Conservation (phyloP, 1,284 basidiomycete species). For the Trichosporon coremiiforme region DNA sequence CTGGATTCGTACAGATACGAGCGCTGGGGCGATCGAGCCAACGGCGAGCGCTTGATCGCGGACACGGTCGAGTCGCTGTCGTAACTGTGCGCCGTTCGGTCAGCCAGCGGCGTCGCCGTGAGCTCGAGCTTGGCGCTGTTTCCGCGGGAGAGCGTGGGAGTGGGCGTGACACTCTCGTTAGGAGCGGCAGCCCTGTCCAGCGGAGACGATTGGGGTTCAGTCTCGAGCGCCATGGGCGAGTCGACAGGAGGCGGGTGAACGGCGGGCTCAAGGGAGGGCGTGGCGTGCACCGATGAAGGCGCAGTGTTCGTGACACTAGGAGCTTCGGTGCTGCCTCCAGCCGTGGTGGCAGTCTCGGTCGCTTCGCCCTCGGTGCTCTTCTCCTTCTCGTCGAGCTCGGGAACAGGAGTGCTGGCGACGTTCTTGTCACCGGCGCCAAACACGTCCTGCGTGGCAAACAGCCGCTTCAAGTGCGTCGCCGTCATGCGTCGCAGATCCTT, state of each 20-base stretch:
- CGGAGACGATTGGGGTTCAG: background rate
- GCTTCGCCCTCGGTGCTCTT: constrained; percentile 18
- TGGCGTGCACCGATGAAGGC: background rate
- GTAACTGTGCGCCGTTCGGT: constrained; percentile 56
- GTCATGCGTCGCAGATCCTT: constrained; percentile 57
- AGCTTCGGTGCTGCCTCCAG: background rate
- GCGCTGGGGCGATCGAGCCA: constrained; percentile 8
- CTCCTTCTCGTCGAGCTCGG: constrained; percentile 72
- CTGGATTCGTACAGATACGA: constrained; percentile 38
- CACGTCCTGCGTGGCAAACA: constrained; percentile 60
- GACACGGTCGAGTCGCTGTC: constrained; percentile 90
- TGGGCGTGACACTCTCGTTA: constrained; percentile 25
- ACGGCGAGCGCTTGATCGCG: constrained; percentile 56
- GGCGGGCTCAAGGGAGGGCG: background rate
- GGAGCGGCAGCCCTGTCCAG: background rate
- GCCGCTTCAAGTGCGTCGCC: constrained; percentile 57
- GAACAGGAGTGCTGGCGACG: constrained; percentile 63
- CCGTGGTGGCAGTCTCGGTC: background rate
- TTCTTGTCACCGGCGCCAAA: constrained; percentile 51
- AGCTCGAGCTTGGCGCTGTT: constrained; percentile 19
- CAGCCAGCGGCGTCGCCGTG: constrained; percentile 53
- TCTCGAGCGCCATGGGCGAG: constrained; percentile 22
- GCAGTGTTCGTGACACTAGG: background rate
- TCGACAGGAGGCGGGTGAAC: background rate
- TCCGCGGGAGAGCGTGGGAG: constrained; percentile 25